Conservation (phyloP, 2,329 filamentous ascomycete genomes). For the Fusarium sublunatum region DNA sequence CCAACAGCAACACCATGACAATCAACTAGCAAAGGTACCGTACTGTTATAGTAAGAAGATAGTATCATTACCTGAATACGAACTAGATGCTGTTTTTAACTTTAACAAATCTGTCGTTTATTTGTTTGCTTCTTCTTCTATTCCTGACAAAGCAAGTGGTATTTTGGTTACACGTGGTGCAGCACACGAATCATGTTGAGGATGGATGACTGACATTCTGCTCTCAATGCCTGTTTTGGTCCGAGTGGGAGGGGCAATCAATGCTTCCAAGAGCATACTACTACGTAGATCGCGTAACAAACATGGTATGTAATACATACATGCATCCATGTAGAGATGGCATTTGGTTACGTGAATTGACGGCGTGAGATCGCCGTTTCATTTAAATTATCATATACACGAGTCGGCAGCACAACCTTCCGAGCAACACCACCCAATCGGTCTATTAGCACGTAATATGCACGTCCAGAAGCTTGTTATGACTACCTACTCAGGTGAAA, state of each 20-base stretch:
- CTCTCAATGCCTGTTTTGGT: slow-evolving; percentile 20
- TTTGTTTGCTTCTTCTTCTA: too few relatives aligned
- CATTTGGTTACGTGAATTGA: too few relatives aligned
- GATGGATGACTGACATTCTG: slow-evolving; percentile 5
- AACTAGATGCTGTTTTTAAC: too few relatives aligned
- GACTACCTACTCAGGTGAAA: too few relatives aligned
- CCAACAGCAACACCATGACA: not conserved
- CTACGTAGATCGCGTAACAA: slow-evolving; percentile 1
- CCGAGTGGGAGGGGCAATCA: slow-evolving; percentile 8
- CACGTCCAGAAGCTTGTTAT: not conserved
- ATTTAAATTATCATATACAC: not conserved
- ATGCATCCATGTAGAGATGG: slow-evolving; percentile 2
- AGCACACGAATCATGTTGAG: slow-evolving; percentile 1
- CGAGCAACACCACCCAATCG: not conserved
- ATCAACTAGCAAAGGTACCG: slow-evolving; percentile 20
- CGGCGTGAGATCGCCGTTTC: not conserved
- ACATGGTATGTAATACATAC: too few relatives aligned
- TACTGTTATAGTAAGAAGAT: not conserved
- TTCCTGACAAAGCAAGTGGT: slow-evolving; percentile 4
- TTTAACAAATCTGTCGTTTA: too few relatives aligned
- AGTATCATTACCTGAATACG: too few relatives aligned
- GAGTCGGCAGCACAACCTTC: not conserved
- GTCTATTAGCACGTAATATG: too few relatives aligned
- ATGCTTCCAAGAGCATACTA: not conserved
- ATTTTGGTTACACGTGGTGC: slow-evolving; percentile 7